A percentile compares a stretch with the other conserved stretches of the same genome.
Conservation (phyloP, 768 basidiomycete genomes). For the Botryobasidium botryosum region DNA sequence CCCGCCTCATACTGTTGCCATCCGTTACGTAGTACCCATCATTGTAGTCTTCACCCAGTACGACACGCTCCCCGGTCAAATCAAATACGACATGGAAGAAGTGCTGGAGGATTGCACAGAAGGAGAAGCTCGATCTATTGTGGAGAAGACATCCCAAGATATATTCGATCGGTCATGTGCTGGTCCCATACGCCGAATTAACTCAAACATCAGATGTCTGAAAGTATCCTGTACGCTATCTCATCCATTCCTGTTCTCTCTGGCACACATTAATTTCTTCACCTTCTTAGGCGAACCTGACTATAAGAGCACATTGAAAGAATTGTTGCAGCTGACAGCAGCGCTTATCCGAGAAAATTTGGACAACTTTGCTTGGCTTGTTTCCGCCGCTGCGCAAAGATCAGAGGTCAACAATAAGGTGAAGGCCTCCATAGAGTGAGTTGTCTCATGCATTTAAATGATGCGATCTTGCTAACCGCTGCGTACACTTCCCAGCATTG, state of each 20-base stretch:
- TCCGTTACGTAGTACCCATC: slow-evolving; percentile 17
- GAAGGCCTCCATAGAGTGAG: slow-evolving; percentile 1
- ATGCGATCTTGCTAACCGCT: background rate
- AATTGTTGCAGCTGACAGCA: background rate
- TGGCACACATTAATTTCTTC: too few species aligned
- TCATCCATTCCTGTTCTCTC: too few species aligned
- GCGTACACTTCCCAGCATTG: background rate
- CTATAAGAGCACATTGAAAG: too few species aligned
- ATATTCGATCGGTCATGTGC: background rate
- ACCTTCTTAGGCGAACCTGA: too few species aligned
- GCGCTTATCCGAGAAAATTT: too few species aligned
- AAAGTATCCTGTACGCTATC: too few species aligned
- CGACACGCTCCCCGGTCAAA: slow-evolving; percentile 19
- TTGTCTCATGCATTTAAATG: background rate
- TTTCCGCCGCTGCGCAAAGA: background rate
- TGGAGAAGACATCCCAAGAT: background rate
- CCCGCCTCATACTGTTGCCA: too few species aligned
- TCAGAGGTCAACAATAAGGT: background rate
- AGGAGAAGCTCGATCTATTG: background rate
- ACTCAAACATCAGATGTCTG: too few species aligned
- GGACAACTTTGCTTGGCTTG: background rate
- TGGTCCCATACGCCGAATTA: background rate
- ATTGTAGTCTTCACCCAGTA: too few species aligned
- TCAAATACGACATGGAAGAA: background rate
- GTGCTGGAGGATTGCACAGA: background rate